Base-by-base conservation (phyloP, 805 yeast genomes). In the Lachancea nothofagi region DNA sequence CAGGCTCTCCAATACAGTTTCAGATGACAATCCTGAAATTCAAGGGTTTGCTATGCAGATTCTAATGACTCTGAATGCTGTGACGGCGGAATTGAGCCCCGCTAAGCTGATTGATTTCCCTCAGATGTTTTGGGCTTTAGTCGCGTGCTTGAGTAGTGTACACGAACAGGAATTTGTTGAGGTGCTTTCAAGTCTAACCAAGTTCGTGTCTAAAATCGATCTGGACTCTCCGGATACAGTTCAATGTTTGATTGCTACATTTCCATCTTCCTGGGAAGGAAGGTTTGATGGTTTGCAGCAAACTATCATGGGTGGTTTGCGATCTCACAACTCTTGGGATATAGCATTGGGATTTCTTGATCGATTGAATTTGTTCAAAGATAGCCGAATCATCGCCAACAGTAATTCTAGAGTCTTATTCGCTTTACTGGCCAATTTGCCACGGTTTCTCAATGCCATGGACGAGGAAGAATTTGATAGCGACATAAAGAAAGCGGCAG, bases 31-130 rank as follows among this genome's bases (percentile, higher is more conserved):
- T 8, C 65, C 76, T 0, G 98, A 93, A 50, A 89, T 93, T 27
- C 97, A 90, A 62, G 96, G 96, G 1, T 94, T 94, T 62, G 81
- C 97, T 0, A 85, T 93, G 89, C 98, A 93, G 62, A 93, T 93
- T 40, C 65, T 93, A 47, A 90, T 93, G 97, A 90, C 98, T 0
- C 62, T 93, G 51, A 88, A 90, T 64, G 95, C 97, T 0, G 79
- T 88, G 10, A 84, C 90, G 2, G 93, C 95, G 0, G 95, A 87
- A 53, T 64, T 88, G 32, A 84, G 80, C 49, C 73, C 90, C 7
- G 83, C 77, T 27, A 81, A 83, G 48, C 65, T 93, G 44, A 80
- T 85, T 41, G 83, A 85, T 47, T 87, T 82, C 60, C 97, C 98
- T 1, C 97, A 89, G 55, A 65, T 94, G 28, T 93, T 90, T 57